These are phyloP conservation scores for Gryganskiella cystojenkinii DNA, from an alignment of 192 early-diverging fungal genomes.

Conservation along the genomic window DNA sequence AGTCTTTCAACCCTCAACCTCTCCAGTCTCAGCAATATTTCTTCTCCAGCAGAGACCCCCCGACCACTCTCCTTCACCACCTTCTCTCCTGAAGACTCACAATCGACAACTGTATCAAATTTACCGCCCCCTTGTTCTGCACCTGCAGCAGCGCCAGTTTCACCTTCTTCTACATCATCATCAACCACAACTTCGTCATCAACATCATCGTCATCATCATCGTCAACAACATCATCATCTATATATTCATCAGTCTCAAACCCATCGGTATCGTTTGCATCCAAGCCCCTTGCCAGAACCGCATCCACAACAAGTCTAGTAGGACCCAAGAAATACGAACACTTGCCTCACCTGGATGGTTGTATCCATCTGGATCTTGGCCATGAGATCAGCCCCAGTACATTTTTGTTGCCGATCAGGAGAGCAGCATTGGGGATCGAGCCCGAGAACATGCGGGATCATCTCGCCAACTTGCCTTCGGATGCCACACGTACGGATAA, in stretches of 20 bases:
- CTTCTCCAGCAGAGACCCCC: slow-evolving; percentile 15
- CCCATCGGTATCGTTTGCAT: slow-evolving; percentile 7
- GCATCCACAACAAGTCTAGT: slow-evolving; percentile 20
- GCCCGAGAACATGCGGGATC: slow-evolving; percentile 29
- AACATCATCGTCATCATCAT: slow-evolving; percentile 1
- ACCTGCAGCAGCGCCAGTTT: slow-evolving; percentile 1
- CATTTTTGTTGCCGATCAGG: slow-evolving; percentile 29
- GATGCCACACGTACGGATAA: slow-evolving; percentile 24
- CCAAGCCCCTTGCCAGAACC: slow-evolving; percentile 15
- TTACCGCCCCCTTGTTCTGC: not conserved
- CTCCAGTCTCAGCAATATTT: not conserved
- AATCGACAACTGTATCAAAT: not conserved
- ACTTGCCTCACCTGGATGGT: slow-evolving; percentile 42
- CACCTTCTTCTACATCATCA: not conserved
- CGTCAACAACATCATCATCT: not conserved
- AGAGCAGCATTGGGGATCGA: slow-evolving; percentile 35
- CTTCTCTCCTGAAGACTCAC: not conserved
- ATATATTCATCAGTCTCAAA: slow-evolving; percentile 3
- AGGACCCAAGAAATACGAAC: slow-evolving; percentile 39
- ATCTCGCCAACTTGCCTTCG: slow-evolving; percentile 24
- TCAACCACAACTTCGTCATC: slow-evolving; percentile 21
- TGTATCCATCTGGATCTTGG: slow-evolving; percentile 46
- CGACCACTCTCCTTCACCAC: not conserved
- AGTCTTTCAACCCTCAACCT: not conserved
- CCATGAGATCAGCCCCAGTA: slow-evolving; percentile 38